Evolutionary conservation across 2,329 filamentous ascomycete genomes (phyloP).

Genomic region (Cytospora mali): DNA sequence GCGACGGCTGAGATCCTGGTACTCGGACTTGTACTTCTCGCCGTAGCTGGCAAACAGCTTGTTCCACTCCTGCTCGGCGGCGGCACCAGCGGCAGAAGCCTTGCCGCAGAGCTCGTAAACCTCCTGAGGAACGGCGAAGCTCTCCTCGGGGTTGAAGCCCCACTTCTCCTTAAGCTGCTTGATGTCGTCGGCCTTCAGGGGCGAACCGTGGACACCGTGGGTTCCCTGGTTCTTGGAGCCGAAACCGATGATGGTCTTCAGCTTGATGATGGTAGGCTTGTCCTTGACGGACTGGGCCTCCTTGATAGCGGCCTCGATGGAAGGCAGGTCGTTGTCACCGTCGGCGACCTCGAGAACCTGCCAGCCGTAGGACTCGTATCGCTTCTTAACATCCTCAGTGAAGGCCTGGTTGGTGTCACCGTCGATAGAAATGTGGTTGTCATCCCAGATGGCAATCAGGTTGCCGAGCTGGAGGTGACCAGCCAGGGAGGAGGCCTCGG

Average conservation of each 20-base stretch:
- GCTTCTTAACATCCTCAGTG: constrained; percentile 93
- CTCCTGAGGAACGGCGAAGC: constrained; percentile 89
- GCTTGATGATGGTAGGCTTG: constrained; percentile 96
- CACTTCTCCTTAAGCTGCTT: constrained; percentile 93
- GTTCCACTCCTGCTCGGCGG: constrained; percentile 93
- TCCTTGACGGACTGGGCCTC: constrained; percentile 85
- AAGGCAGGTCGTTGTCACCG: constrained; percentile 84
- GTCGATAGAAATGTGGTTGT: constrained; percentile 96
- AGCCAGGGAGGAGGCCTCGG: constrained; percentile 87
- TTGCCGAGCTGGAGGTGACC: constrained; percentile 98
- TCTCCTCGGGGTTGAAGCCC: constrained; percentile 93
- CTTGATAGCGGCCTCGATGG: constrained; percentile 85
- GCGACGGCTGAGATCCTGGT: constrained; percentile 80
- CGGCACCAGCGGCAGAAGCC: constrained; percentile 82
- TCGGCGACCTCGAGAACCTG: constrained; percentile 82
- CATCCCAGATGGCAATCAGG: constrained; percentile 94
- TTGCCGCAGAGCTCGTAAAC: constrained; percentile 91
- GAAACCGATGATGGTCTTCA: constrained; percentile 96
- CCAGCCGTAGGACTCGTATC: constrained; percentile 98
- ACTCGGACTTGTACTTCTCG: constrained; percentile 74
- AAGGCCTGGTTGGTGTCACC: constrained; percentile 95
- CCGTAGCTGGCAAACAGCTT: constrained; percentile 86
- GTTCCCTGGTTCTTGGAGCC: constrained; percentile 93
- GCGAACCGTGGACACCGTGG: constrained; percentile 92
- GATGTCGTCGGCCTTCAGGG: constrained; percentile 92